Conservation (phyloP, 2,329 filamentous ascomycete genomes). For the Pestalotiopsis sp. region DNA sequence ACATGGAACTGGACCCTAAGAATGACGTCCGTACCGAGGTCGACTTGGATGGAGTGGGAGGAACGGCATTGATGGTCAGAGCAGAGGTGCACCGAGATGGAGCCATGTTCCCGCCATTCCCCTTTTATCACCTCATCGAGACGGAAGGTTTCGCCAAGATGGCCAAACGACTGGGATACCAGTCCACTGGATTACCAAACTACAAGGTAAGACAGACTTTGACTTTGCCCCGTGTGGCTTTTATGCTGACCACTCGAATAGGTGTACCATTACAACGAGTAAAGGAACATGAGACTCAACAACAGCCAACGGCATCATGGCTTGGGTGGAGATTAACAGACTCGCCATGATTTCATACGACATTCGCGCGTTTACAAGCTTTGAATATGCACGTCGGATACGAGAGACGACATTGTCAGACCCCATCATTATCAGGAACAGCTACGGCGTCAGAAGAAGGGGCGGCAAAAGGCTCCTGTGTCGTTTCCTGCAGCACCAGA, state of each 20-base stretch:
- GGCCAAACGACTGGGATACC: constrained; percentile 86
- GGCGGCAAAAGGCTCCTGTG: not conserved
- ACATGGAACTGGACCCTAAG: constrained; percentile 63
- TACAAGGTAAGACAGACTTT: constrained; percentile 73
- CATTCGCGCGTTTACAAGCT: not conserved
- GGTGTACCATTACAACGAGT: constrained; percentile 93
- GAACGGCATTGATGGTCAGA: constrained; percentile 90
- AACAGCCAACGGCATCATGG: not conserved
- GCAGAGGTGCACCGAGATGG: constrained; percentile 96
- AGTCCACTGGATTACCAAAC: constrained; percentile 87
- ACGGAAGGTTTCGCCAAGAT: constrained; percentile 98
- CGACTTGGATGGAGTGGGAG: constrained; percentile 88
- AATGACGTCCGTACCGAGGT: constrained; percentile 66
- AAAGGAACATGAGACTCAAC: constrained; percentile 31
- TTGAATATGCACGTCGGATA: constrained; percentile 4
- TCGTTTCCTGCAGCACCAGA: not conserved
- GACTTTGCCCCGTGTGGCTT: not conserved
- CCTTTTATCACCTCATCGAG: constrained; percentile 96
- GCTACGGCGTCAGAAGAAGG: not conserved
- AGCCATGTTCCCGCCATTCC: constrained; percentile 96
- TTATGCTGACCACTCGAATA: constrained; percentile 34
- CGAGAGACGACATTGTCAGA: not conserved
- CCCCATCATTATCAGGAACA: constrained; percentile 14
- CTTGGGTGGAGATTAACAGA: not conserved
- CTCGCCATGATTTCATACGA: not conserved